phyloP scores from a whole-genome alignment of 768 basidiomycete species.

The Boletus bicolor region DNA sequence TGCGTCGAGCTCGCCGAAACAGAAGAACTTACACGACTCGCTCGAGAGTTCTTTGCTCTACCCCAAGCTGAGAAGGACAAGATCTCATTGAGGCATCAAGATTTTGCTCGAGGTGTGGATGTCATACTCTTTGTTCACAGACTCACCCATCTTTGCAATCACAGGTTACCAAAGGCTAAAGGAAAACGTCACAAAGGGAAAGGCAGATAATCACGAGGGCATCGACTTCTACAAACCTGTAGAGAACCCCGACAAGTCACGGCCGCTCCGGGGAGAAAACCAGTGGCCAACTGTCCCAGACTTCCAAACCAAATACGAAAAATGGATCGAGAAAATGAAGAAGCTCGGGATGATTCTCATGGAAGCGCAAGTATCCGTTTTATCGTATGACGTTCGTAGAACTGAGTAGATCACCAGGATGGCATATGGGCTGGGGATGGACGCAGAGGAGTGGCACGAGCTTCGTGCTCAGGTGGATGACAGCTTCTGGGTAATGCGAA shows the following conservation, averaged over 20 bases:
- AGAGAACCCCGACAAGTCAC: constrained; percentile 62
- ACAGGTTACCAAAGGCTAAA: constrained; percentile 77
- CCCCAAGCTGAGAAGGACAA: constrained; percentile 78
- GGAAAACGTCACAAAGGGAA: constrained; percentile 85
- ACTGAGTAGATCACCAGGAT: constrained; percentile 47
- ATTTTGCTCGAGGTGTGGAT: constrained; percentile 68
- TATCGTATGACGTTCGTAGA: neutral
- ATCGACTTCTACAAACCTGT: constrained; percentile 81
- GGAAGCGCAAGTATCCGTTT: constrained; percentile 61
- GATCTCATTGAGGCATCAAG: constrained; percentile 64
- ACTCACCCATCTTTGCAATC: neutral
- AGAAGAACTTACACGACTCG: constrained; percentile 61
- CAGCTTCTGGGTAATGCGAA: constrained; percentile 87
- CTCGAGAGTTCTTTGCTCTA: constrained; percentile 66
- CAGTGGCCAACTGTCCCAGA: constrained; percentile 68
- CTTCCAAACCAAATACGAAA: constrained; percentile 64
- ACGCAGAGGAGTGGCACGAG: constrained; percentile 61
- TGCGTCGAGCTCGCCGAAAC: constrained; percentile 57
- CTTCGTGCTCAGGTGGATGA: constrained; percentile 72
- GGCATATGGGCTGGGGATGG: constrained; percentile 77
- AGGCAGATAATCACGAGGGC: constrained; percentile 82
- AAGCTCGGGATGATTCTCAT: constrained; percentile 74
- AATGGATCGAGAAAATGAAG: constrained; percentile 87
- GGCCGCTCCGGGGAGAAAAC: constrained; percentile 79
- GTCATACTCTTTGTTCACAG: neutral